Evolutionary conservation across 345 rosid species (phyloP), one percentile per base, ranked within the genome.

Genomic region (Eucalyptus cloeziana): DNA sequence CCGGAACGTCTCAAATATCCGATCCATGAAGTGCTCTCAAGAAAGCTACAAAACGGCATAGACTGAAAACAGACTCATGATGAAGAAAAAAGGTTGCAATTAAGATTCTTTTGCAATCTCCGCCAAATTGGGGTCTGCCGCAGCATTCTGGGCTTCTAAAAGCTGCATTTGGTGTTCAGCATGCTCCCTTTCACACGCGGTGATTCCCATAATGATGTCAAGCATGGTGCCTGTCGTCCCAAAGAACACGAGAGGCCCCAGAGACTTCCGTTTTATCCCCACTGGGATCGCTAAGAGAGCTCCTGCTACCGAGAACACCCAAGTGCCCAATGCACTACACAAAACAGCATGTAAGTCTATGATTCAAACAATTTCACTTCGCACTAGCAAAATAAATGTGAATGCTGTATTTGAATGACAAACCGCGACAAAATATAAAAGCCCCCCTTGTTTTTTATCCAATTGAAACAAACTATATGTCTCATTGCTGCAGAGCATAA

Each of bases 191-290:
- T 95, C 99, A 31, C 99, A 97, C 30, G 96, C 97, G 87, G 92
- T 97, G 91, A 97, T 94, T 51, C 98, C 99, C 91, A 96, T 93
- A 62, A 96, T 96, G 89, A 96, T 97, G 88, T 97, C 99, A 11
- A 96, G 96, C 99, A 97, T 97, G 31, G 99, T 96, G 51, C 99
- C 99, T 1, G 99, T 97, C 24, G 99, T 96, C 91, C 99, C 98
- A 19, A 97, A 96, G 95, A 97, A 97, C 88, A 97, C 99, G 10
- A 97, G 97, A 16, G 99, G 98, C 7, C 93, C 98, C 37, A 97
- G 89, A 60, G 99, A 97, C 92, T 97, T 97, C 71, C 97, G 94
- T 89, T 94, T 97, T 62, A 97, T 97, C 30, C 99, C 99, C 30
- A 96, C 96, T 4, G 99, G 99, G 91, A 97, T 97, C 7, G 99